phyloP scores from a whole-genome alignment of 345 rosid species.

The Alliaria petiolata region DNA sequence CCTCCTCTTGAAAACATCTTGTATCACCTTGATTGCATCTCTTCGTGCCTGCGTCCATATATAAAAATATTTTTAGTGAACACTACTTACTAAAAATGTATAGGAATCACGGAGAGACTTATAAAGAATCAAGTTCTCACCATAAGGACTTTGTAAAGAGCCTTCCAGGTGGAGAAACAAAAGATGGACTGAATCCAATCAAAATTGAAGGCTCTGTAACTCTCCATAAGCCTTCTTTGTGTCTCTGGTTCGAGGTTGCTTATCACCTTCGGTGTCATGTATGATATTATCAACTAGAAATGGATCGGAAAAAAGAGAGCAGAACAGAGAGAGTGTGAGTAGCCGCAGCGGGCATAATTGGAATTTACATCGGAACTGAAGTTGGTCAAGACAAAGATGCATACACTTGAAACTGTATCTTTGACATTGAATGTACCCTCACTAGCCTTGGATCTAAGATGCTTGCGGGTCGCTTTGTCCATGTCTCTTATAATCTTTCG shows the following conservation, averaged over 20 bases:
- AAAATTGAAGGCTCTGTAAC: not conserved
- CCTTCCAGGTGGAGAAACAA: slow-evolving; percentile 21
- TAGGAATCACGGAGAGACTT: no score
- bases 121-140: not conserved
- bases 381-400: no score
- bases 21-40: not conserved
- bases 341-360: no score
- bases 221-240: not conserved
- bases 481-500: slow-evolving; percentile 16
- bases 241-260: not conserved
- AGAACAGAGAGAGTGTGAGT: no score
- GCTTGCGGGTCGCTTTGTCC: slow-evolving; percentile 9
- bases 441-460: slow-evolving; percentile 23
- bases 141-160: slow-evolving; percentile 1
- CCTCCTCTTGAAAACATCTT: not conserved
- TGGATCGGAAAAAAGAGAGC: no score
- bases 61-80: no score
- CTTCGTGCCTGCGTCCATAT: slow-evolving; percentile 4
- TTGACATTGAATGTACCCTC: not conserved
- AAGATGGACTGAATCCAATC: slow-evolving; percentile 16
- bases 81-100: no score
- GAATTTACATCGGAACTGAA: not conserved
- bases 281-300: not conserved
- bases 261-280: slow-evolving; percentile 10
- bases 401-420: not conserved